Base-by-base conservation (phyloP, 1,139 yeast species). In the Torulaspora globosa region DNA sequence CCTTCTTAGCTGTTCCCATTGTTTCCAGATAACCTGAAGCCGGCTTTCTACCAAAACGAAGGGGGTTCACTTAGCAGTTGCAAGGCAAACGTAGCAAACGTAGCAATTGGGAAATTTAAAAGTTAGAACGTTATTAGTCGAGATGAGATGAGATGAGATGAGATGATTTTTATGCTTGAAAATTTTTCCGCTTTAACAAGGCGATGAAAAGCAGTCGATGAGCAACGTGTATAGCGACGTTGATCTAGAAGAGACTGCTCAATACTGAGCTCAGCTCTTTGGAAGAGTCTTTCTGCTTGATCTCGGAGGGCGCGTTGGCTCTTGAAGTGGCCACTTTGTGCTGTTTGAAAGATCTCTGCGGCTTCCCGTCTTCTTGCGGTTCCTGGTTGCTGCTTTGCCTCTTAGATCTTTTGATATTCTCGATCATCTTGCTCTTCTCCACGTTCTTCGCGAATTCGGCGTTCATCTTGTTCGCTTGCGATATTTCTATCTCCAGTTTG, bases 1-100 rank as follows among this genome's bases (percentile, higher is more conserved):
- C 97, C 63, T 88, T 92, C 76, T 92, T 92, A 51, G 80, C 90
- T 32, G 89, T 84, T 63, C 97, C 97, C 98, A 92, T 90, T 56
- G 47, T 57, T 32, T n/a, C n/a, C 21, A 14, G 1, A n/a, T 29
- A 29, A 29, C 16, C 3, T 29, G 11, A 14, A n/a, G 7, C 31
- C 3, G 6, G 15, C 31, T 29, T n/a, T 12, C 11, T 26, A 14
- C 16, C 34, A 15, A 31, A 31, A 2, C n/a, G n/a, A 37, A 29
- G 10, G 18, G n/a, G 19, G 12, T 11, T 15, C 16, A 24, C 4
- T 24, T 18, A 11, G 6, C 27, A 9, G 3, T 24, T 8, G 27
- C 3, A 24, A 26, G 8, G 9, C 29, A 26, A 26, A 26, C 12
- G 29, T 11, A 26, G 12, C 29, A 26, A 23, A 11, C 6, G 9